Evolutionary conservation across 768 basidiomycete genomes (phyloP).

Genomic region (Pleurotus cornucopiae): DNA sequence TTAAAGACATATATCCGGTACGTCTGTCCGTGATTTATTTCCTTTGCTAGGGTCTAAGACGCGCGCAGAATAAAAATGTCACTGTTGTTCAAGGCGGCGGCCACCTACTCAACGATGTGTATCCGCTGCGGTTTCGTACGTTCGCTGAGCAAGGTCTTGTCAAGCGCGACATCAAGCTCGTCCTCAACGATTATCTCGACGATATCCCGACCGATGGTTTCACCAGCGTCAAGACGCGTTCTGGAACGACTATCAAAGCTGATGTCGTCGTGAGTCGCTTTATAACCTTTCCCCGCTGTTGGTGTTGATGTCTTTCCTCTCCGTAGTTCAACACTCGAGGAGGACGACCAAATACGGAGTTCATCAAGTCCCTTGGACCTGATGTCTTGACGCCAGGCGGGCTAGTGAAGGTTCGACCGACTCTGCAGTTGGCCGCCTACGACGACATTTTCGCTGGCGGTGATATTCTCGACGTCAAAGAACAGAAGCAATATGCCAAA

Average conservation of each 20-base stretch:
- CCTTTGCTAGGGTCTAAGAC: too few species aligned
- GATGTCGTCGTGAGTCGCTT: conserved; percentile 52
- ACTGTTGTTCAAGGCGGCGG: conserved; percentile 57
- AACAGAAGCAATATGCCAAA: conserved; percentile 58
- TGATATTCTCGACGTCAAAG: conserved; percentile 59
- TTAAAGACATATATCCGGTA: conserved; percentile 36
- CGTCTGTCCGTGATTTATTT: conserved; percentile 11
- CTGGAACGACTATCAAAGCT: conserved; percentile 42
- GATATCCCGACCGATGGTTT: conserved; percentile 30
- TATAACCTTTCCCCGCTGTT: not conserved
- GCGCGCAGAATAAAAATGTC: conserved; percentile 38
- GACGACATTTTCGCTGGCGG: conserved; percentile 61
- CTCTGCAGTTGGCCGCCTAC: conserved; percentile 49
- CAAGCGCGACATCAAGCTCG: conserved; percentile 42
- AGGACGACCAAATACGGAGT: conserved; percentile 45
- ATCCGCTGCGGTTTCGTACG: conserved; percentile 50
- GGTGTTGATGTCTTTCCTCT: not conserved
- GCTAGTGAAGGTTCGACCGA: conserved; percentile 49
- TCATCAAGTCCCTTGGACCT: conserved; percentile 39
- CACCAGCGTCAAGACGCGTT: conserved; percentile 41
- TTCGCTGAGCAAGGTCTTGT: conserved; percentile 36
- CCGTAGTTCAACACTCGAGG: conserved; percentile 34
- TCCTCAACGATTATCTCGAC: conserved; percentile 53
- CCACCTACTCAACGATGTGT: conserved; percentile 52
- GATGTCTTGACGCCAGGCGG: conserved; percentile 32